phyloP scores from a whole-genome alignment of 495 filamentous ascomycete species.

The Haplographium delicatum region DNA sequence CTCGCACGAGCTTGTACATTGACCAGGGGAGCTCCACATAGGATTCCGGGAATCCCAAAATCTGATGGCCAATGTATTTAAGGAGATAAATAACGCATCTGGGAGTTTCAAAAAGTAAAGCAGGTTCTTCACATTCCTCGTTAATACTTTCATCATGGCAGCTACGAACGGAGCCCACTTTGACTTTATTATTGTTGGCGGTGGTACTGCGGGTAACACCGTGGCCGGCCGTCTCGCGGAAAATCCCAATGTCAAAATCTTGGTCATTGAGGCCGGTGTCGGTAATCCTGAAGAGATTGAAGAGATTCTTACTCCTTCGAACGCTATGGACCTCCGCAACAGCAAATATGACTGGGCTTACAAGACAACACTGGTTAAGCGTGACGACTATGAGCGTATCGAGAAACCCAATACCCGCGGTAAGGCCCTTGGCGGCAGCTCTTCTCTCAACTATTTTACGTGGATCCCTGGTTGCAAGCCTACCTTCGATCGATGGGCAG shows the following conservation, averaged over 20 bases:
- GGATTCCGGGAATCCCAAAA: too few species aligned
- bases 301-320: slow-evolving; percentile 40
- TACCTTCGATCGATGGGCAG: slow-evolving; percentile 37
- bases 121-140: too few species aligned
- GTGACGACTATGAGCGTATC: slow-evolving; percentile 54
- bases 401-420: slow-evolving; percentile 59
- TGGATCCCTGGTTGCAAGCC: slow-evolving; percentile 33
- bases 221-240: slow-evolving; percentile 56
- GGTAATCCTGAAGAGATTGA: slow-evolving; percentile 36
- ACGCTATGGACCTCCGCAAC: slow-evolving; percentile 38
- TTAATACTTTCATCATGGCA: too few species aligned
- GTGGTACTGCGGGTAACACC: slow-evolving; percentile 80
- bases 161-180: too few species aligned
- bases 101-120: too few species aligned
- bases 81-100: too few species aligned
- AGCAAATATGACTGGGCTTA: slow-evolving; percentile 55
- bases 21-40: too few species aligned
- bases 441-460: slow-evolving; percentile 43
- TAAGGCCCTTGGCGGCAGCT: slow-evolving; percentile 48
- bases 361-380: slow-evolving; percentile 59
- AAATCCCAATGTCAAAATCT: slow-evolving; percentile 33
- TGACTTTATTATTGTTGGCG: slow-evolving; percentile 25
- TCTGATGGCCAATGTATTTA: too few species aligned
- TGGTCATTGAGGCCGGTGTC: slow-evolving; percentile 51
- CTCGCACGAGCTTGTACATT: too few species aligned